Evolutionary conservation across 805 yeast genomes (phyloP), one percentile per base, ranked within the genome.

Genomic region (Teunomyces aglyptinius): DNA sequence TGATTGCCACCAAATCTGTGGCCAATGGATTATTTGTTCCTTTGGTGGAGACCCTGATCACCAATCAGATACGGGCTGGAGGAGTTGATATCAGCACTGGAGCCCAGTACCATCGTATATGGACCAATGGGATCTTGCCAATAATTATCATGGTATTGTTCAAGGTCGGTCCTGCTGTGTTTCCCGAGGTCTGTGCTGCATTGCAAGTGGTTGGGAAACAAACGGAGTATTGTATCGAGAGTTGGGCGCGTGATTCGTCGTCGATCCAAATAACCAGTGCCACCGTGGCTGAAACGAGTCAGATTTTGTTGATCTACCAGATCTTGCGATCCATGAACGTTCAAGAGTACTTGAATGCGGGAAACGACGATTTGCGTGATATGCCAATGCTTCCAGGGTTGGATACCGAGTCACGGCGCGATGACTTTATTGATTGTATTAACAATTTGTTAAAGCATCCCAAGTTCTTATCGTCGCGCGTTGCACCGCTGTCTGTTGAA

Each of bases 41-140:
- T 3, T 66, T 91, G 34, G 75, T 83, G 3, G 96, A 89, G 55
- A 83, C 94, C 46, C 83, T 90, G 5, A 73, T 88, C 1, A 85
- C 96, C 0, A 64, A 73, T 20, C 73, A 74, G 1, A 80, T 91
- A 34, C 89, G 85, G 58, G 70, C 75, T 4, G 96, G 96, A 0
- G 76, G 76, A 6, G 64, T 88, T 2, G 68, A 73, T 11, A 76
- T 86, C 2, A 73, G 72, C 32, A 57, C 65, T 0, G 63, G 79
- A 3, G 77, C 87, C 0, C 77, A 78, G 41, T 65, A 86, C 48
- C 92, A 90, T 61, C 75, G 78, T 44, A 70, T 87, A n/a, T 91
- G 97, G 97, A 77, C 82, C n/a, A 82, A 84, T 56, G 96, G 96
- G 1, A 65, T 91, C 13, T 69, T 91, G 26, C 83, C 94, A 0